Percentiles rank a stretch among this genome's conserved stretches.
phyloP scores from a whole-genome alignment of 139 green algal genomes.

The Penium margaritaceum region DNA sequence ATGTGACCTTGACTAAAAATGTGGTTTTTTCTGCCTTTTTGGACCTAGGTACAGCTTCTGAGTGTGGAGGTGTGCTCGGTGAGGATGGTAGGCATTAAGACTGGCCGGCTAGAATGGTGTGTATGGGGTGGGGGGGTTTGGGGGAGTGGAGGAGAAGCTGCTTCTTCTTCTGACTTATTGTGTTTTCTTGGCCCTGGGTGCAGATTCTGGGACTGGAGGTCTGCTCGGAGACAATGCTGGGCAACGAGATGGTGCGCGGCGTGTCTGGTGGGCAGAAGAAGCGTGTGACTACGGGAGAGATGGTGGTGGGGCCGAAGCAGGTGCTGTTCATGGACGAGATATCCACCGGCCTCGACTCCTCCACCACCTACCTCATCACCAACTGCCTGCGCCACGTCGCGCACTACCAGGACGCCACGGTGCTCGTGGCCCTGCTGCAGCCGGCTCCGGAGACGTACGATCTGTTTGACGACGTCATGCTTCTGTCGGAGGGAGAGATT shows the following conservation, averaged over 20 bases:
- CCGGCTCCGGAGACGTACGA: constrained; percentile 64
- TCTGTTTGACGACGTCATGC: constrained; percentile 69
- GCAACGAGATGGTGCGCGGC: constrained; percentile 64
- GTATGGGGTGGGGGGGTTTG: too few species aligned
- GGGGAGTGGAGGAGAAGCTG: not conserved
- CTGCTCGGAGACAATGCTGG: constrained; percentile 62
- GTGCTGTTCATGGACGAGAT: constrained; percentile 46
- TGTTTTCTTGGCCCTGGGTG: not conserved
- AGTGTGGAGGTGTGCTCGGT: not conserved
- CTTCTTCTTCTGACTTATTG: not conserved
- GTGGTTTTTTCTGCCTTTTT: not conserved
- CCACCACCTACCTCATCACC: constrained; percentile 29
- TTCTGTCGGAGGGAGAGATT: constrained; percentile 45
- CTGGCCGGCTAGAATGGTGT: not conserved
- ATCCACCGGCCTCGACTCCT: constrained; percentile 43
- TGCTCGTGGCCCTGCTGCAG: constrained; percentile 73
- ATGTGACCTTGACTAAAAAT: not conserved
- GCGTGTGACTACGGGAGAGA: constrained; percentile 60
- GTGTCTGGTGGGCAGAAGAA: constrained; percentile 67
- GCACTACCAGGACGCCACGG: constrained; percentile 10
- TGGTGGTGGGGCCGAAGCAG: constrained; percentile 53
- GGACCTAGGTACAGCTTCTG: not conserved
- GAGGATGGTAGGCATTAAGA: not conserved
- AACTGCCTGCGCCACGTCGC: constrained; percentile 32
- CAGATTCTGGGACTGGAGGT: constrained; percentile 34